These are phyloP conservation scores for Agaricus sinodeliciosus DNA, from an alignment of 768 basidiomycete genomes.

Conservation along the genomic window DNA sequence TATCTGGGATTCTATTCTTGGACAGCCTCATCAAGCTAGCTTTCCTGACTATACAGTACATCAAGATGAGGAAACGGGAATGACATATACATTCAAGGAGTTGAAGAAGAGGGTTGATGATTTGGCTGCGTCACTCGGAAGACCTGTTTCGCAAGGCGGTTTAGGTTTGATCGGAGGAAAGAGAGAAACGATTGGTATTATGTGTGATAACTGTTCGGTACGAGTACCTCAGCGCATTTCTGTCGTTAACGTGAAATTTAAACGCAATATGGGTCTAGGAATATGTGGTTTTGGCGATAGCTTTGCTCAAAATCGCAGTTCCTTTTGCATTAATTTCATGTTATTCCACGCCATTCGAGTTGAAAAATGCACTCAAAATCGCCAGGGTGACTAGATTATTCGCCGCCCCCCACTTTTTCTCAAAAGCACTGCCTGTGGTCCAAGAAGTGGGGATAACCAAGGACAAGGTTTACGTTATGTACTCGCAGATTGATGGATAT, in stretches of 20 bases:
- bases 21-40: conserved; percentile 42
- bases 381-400: conserved; percentile 27
- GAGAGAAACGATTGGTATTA: conserved; percentile 58
- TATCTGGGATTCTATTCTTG: conserved; percentile 46
- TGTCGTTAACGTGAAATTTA: neutral
- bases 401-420: conserved; percentile 23
- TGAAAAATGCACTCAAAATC: conserved; percentile 25
- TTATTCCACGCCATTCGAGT: conserved; percentile 28
- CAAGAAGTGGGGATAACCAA: conserved; percentile 27
- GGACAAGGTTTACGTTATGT: conserved; percentile 42
- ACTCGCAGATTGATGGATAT: conserved; percentile 24
- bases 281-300: conserved; percentile 24
- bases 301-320: conserved; percentile 22
- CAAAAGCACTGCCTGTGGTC: conserved; percentile 22
- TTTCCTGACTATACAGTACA: conserved; percentile 50
- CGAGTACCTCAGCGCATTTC: conserved; percentile 11
- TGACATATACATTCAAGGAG: conserved; percentile 36
- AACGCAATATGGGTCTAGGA: conserved; percentile 17
- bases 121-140: conserved; percentile 48
- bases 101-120: conserved; percentile 45
- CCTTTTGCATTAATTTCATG: conserved; percentile 30
- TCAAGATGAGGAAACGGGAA: conserved; percentile 48
- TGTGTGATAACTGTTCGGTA: conserved; percentile 64
- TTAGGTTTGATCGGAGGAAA: conserved; percentile 40
- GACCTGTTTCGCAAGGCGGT: conserved; percentile 41